A percentile compares a stretch with the other conserved stretches of the same genome.
phyloP scores from a whole-genome alignment of 2,329 filamentous ascomycete species.

The Paracorniculantispora psalliotae region DNA sequence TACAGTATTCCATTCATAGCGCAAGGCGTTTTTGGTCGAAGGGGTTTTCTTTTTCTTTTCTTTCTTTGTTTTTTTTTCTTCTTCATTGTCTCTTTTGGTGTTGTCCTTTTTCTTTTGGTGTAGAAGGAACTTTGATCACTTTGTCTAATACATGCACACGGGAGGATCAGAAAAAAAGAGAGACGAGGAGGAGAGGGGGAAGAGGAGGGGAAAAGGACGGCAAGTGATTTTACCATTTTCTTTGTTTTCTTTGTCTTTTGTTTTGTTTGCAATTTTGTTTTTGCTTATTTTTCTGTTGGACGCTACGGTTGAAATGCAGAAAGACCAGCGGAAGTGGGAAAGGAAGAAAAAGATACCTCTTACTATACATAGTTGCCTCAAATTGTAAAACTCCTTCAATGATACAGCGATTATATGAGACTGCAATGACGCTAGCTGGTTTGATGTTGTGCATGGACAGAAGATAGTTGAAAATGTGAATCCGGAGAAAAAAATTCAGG shows the following conservation, averaged over 20 bases:
- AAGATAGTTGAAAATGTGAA: too few relatives aligned
- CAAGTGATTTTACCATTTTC: constrained; percentile 4
- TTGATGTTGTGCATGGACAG: too few relatives aligned
- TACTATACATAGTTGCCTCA: constrained; percentile 29
- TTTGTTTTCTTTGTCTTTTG: constrained; percentile 8
- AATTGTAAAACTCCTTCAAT: constrained; percentile 27
- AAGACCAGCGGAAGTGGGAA: constrained; percentile 22
- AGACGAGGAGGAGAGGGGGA: constrained; percentile 12
- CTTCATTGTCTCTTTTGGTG: constrained; percentile 19
- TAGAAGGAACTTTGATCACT: constrained; percentile 17
- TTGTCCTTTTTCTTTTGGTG: constrained; percentile 15
- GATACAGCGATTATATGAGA: neutral
- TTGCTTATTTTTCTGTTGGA: constrained; percentile 9
- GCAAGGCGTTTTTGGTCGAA: constrained; percentile 48
- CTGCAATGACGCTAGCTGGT: neutral
- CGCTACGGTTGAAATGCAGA: constrained; percentile 19
- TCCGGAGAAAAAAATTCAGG: too few relatives aligned
- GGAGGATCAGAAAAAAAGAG: constrained; percentile 2
- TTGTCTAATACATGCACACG: constrained; percentile 32
- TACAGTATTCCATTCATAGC: constrained; percentile 39
- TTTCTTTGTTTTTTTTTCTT: constrained; percentile 14
- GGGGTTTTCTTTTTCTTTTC: constrained; percentile 39
- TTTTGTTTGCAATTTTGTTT: neutral
- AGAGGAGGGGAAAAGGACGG: constrained; percentile 16
- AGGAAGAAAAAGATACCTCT: constrained; percentile 17